Evolutionary conservation across 129 eudicot species (phyloP), one percentile per base, ranked within the genome.

Genomic region (Flaveria bidentis): DNA sequence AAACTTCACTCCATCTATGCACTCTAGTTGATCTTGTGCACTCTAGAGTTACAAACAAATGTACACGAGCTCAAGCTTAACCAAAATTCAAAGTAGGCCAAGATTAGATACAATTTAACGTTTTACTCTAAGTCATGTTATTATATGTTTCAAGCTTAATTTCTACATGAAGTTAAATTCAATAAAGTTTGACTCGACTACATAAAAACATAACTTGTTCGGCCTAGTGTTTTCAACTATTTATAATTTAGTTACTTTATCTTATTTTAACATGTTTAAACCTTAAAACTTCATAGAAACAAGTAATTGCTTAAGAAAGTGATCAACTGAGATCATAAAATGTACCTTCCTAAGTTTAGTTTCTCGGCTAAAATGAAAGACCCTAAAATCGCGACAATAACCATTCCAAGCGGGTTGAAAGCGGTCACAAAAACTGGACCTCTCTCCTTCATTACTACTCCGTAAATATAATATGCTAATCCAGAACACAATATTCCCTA

Each of bases 391-490:
- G 97, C 97, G 39, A 89, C 85, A 56, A 94, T 80, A 17, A 94
- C 86, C 99, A 91, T 87, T 61, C 72, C 65, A 33, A 94, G 85
- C 23, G 97, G 99, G 65, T 69, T 94, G 60, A 94, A 91, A 23
- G 96, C 89, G 1, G 99, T 87, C 45, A 94, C 97, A 67, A 94
- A 91, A 80, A 94, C 91, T 0, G 99, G 99, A 16, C 99, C 99
- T 76, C 84, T 84, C 45, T 74, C 82, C 70, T 87, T 83, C 97
- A 94, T 89, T 64, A 94, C 82, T 22, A 91, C 26, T 71, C 97
- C 97, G 36, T 88, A 82, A 0, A 91, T 16, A 76, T 87, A 94
- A 78, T 91, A 94, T 11, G 56, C 75, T 23, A 82, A 63, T 49
- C 97, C 99, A 2, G 99, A 94, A 74, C 90, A 76, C 12, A 89